These are phyloP conservation scores for Lentinula edodes DNA, from an alignment of 768 basidiomycete genomes.

Conservation along the genomic window DNA sequence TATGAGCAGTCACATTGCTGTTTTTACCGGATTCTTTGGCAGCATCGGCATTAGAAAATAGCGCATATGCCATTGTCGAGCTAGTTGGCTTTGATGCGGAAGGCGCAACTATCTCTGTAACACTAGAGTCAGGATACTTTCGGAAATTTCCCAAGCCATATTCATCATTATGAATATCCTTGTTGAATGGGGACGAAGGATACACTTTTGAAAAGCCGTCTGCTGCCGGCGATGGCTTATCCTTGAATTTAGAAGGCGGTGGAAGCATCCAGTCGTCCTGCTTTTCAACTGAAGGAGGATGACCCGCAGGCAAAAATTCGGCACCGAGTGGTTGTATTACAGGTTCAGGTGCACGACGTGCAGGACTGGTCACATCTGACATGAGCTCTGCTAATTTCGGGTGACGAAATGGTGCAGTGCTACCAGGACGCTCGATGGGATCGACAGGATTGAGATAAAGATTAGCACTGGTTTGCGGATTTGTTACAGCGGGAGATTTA, in stretches of 20 bases:
- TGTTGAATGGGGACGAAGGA: background rate
- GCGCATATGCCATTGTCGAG: background rate
- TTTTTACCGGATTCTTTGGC: background rate
- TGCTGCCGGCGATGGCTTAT: background rate
- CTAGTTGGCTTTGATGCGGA: background rate
- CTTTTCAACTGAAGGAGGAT: background rate
- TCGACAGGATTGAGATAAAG: background rate
- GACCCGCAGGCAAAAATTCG: background rate
- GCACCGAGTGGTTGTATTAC: background rate
- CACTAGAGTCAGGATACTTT: background rate
- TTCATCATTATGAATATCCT: background rate
- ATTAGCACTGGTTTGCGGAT: background rate
- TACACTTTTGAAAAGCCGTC: background rate
- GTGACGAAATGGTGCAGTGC: conserved; percentile 2
- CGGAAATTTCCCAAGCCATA: background rate
- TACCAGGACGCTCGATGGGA: background rate
- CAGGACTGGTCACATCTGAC: conserved; percentile 11
- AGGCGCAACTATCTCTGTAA: background rate
- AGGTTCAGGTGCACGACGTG: background rate
- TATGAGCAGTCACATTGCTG: background rate
- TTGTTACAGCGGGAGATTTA: background rate
- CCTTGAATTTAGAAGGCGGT: background rate
- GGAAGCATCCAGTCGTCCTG: conserved; percentile 2
- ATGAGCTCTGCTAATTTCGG: conserved; percentile 29
- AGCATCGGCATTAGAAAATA: background rate